Percentiles rank a stretch among this genome's conserved stretches.
Conservation (phyloP, 2,329 filamentous ascomycete genomes). For the Aspergillus cejpii region DNA sequence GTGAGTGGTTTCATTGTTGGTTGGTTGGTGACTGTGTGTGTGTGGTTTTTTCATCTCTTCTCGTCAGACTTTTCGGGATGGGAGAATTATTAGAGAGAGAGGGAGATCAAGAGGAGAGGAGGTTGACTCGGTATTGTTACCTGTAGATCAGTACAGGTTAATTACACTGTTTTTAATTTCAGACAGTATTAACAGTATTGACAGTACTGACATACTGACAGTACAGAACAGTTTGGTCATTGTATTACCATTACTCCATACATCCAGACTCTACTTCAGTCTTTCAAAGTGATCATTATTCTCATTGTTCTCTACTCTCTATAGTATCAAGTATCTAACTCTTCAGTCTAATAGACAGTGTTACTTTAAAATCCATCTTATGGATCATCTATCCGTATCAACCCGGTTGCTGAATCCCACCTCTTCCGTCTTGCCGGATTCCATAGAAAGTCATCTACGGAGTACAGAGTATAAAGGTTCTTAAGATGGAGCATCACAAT, state of each 20-base stretch:
- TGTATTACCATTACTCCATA: no score
- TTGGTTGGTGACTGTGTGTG: constrained; percentile 20
- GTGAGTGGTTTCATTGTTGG: constrained; percentile 28
- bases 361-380: constrained; percentile 1
- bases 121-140: neutral
- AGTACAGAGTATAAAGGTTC: no score
- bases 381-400: constrained; percentile 7
- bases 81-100: constrained; percentile 12
- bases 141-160: no score
- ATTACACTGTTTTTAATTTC: no score
- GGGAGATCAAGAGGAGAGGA: constrained; percentile 4
- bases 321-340: no score
- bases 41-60: constrained; percentile 10
- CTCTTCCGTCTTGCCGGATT: constrained; percentile 5
- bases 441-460: neutral
- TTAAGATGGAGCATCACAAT: no score
- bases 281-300: neutral
- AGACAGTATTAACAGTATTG: no score
- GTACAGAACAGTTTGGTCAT: no score
- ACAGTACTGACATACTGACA: no score
- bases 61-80: constrained; percentile 21
- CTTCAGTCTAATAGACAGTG: neutral
- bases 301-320: no score
- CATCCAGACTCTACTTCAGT: no score
- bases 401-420: constrained; percentile 3